Evolutionary conservation across 208 protist species (phyloP).

Genomic region (Lotmaria passim): DNA sequence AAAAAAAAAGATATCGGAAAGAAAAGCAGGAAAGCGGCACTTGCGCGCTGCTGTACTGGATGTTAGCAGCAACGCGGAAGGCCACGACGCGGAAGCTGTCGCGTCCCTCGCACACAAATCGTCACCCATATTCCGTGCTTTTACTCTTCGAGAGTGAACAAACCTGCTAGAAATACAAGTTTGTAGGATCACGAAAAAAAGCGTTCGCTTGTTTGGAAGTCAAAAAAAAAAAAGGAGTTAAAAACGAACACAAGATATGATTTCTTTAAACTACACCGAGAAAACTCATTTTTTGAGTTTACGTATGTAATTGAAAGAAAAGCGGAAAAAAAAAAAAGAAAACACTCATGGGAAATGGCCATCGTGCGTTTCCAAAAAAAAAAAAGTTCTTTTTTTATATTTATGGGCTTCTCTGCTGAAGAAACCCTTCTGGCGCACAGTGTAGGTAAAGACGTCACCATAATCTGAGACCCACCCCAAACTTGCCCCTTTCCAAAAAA

Average conservation of each 20-base stretch:
- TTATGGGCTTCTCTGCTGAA: no score
- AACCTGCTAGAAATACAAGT: not conserved
- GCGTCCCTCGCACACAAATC: no score
- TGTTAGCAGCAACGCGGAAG: not conserved
- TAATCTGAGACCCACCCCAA: no score
- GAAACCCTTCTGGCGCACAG: no score
- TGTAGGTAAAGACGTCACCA: no score
- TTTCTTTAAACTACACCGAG: no score
- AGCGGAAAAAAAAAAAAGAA: constrained; percentile 5
- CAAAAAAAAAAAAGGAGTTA: not conserved
- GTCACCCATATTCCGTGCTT: no score
- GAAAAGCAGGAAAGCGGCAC: not conserved
- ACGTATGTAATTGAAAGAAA: not conserved
- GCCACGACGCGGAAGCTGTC: not conserved
- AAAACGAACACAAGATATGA: not conserved
- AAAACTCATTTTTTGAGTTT: not conserved
- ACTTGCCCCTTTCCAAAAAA: no score
- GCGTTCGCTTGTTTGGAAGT: not conserved
- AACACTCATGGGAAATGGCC: constrained; percentile 2
- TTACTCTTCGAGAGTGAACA: no score
- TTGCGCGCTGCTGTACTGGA: no score
- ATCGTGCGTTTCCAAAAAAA: no score
- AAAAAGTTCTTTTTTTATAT: no score
- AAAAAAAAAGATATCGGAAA: constrained; percentile 1
- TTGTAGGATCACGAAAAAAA: not conserved